Base-by-base conservation (phyloP, 2,329 filamentous ascomycete species). In the Pseudogymnoascus pannorum region DNA sequence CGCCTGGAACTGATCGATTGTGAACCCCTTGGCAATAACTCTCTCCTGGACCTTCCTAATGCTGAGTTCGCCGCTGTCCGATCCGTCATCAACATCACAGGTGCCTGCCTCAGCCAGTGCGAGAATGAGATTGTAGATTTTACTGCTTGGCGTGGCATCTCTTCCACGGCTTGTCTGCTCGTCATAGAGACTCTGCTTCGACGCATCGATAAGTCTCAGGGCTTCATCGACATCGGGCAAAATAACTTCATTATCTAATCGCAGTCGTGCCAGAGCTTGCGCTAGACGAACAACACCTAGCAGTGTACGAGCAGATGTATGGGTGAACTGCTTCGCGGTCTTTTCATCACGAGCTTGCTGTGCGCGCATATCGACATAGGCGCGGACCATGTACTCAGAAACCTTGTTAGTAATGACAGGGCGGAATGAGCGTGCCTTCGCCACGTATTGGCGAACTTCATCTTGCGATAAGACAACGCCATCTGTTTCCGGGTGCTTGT, bases 171-270 rank as follows among this genome's bases (percentile, higher is more conserved):
- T 31, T 12, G 48, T 54, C 59, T 77, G 80, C 65, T 95, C 91
- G 31, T 87, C 83, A 70, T 93, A 89, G 69, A 99, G 78, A 67
- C 87, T 93, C 64, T 95, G 90, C 77, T 97, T 97, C 75, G 90
- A 94, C 62, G 96, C 91, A 74, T 97, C 93, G 58, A 96, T 83
- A 57, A 99, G 82, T 60, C 94, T 86, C 66, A 99, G 78, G 1
- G 94, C 92, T 77, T 99, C 94, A 71, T 99, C 94, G 5, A 97
- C 92, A 74, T 99, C 94, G 69, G 96, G 93, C 60, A 89, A 88
- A 60, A 90, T 87, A 58, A 97, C 94, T 64, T 87, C 81, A 61
- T 89, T 85, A 68, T 88, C 88, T 78, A 99, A 99, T 5, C 93
- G 88, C 59, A 99, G 83, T 66, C 94, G 89, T 2, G 94, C 94